Evolutionary conservation across 768 basidiomycete species (phyloP).

Genomic region (Vararia minispora): DNA sequence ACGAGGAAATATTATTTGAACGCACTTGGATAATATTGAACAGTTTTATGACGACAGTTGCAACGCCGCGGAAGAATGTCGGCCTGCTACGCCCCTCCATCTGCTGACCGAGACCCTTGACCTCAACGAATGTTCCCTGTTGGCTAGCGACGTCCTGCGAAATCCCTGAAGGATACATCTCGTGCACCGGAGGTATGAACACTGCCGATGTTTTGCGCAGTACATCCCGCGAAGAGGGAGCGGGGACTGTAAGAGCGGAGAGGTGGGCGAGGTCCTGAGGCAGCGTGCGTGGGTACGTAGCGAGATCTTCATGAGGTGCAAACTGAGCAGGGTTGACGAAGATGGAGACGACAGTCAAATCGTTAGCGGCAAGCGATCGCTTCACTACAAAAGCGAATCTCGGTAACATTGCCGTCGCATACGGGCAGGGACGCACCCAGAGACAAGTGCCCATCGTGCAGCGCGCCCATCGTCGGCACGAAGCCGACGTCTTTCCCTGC

Average conservation of each 20-base stretch:
- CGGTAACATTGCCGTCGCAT: not conserved
- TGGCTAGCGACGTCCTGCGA: conserved; percentile 63
- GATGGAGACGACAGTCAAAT: conserved; percentile 84
- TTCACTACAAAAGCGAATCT: conserved; percentile 43
- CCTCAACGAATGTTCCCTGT: conserved; percentile 83
- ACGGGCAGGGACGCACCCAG: conserved; percentile 49
- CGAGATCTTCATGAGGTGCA: conserved; percentile 89
- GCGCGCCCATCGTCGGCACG: conserved; percentile 96
- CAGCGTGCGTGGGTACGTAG: conserved; percentile 84
- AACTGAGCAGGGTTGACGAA: conserved; percentile 99
- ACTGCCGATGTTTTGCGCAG: conserved; percentile 49
- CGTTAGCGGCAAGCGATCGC: conserved; percentile 65
- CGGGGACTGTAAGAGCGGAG: conserved; percentile 20
- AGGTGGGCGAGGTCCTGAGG: conserved; percentile 62
- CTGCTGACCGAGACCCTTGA: conserved; percentile 82
- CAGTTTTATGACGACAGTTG: conserved; percentile 89
- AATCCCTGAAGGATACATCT: conserved; percentile 94
- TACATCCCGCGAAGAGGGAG: conserved; percentile 13
- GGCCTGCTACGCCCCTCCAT: conserved; percentile 89
- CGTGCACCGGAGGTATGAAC: conserved; percentile 67
- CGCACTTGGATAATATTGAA: conserved; percentile 85
- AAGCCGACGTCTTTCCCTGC: conserved; percentile 68
- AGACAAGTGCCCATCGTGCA: conserved; percentile 88
- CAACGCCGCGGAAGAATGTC: conserved; percentile 90
- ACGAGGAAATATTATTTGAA: not conserved